A percentile compares a stretch with the other conserved stretches of the same genome.
Evolutionary conservation across 2,329 filamentous ascomycete genomes (phyloP).

Genomic region (Fusarium chaquense): DNA sequence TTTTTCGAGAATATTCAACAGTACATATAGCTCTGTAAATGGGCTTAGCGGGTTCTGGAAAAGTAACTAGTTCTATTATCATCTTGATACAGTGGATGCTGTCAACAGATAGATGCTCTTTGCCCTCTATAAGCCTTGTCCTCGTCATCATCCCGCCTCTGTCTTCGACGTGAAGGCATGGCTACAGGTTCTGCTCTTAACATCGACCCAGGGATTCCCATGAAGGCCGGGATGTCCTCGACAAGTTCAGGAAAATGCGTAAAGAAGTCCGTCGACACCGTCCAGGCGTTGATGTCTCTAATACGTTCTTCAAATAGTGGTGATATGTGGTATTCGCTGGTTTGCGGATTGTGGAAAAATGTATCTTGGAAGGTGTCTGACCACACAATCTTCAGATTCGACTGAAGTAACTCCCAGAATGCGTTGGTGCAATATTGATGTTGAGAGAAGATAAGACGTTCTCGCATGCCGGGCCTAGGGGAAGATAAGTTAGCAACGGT

Average conservation of each 20-base stretch:
- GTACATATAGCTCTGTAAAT: background rate
- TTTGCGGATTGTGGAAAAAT: constrained; percentile 44
- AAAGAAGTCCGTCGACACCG: constrained; percentile 48
- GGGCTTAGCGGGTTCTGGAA: background rate
- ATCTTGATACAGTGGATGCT: background rate
- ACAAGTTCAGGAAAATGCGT: constrained; percentile 45
- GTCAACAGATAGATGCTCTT: constrained; percentile 17
- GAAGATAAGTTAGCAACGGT: background rate
- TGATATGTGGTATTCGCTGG: constrained; percentile 44
- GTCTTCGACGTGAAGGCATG: background rate
- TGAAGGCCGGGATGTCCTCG: constrained; percentile 49
- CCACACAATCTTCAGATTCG: constrained; percentile 45
- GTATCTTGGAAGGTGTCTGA: constrained; percentile 45
- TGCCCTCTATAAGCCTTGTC: background rate
- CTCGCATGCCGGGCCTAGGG: constrained; percentile 47
- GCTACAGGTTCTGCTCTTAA: background rate
- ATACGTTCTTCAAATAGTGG: constrained; percentile 45
- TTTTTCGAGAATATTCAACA: background rate
- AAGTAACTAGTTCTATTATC: background rate
- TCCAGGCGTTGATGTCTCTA: constrained; percentile 48
- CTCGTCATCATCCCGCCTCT: background rate
- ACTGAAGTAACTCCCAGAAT: constrained; percentile 47
- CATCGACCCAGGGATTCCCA: constrained; percentile 7
- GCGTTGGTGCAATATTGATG: constrained; percentile 49
- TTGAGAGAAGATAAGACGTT: constrained; percentile 49